Evolutionary conservation across 2,329 filamentous ascomycete genomes (phyloP), one percentile per base, ranked within the genome.

Genomic region (Calonectria ilicicola): DNA sequence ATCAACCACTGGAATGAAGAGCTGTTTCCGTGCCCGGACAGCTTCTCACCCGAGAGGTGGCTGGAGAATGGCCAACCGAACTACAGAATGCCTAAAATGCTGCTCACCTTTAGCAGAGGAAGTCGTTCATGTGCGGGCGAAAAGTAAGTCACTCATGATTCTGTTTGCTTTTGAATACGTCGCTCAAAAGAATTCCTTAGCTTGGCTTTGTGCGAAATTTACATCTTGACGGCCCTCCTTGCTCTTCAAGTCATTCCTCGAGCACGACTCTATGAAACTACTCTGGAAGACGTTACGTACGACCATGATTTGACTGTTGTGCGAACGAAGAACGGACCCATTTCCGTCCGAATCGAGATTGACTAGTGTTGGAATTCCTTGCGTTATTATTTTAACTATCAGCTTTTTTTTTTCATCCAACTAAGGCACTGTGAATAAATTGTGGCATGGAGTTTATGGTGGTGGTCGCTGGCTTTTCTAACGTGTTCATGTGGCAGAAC

Each of bases 1-100:
- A 80, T 81, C 72, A 80, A 80, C 60, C 81, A 83, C 75, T 79
- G 72, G 74, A 69, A 83, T 53, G 60, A 79, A 68, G 77, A 76
- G 9, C 67, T 82, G 2, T 86, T 85, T 56, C 78, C 80, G 2
- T 49, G 78, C 0, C 81, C 84, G 0, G 74, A 79, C n/a, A 70
- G 80, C 17, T 86, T 84, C 66, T 71, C 75, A 3, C 85, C 85
- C 0, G 81, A 78, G 73, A 73, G 80, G 14, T 84, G 77, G 73
- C 46, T 80, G 1, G 74, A 77, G 0, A 49, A 72, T 8, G 78
- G 76, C 10, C 72, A 78, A 68, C 77, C 77, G 0, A 79, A 82
- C 40, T 75, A 80, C 35, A 77, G 76, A 56, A 49, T 83, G 21
- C 62, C 74, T 26, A 78, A 77, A 17, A 66, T 74, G 7, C 15